Conservation (phyloP, 208 protist species). For the Leishmania martiniquensis region DNA sequence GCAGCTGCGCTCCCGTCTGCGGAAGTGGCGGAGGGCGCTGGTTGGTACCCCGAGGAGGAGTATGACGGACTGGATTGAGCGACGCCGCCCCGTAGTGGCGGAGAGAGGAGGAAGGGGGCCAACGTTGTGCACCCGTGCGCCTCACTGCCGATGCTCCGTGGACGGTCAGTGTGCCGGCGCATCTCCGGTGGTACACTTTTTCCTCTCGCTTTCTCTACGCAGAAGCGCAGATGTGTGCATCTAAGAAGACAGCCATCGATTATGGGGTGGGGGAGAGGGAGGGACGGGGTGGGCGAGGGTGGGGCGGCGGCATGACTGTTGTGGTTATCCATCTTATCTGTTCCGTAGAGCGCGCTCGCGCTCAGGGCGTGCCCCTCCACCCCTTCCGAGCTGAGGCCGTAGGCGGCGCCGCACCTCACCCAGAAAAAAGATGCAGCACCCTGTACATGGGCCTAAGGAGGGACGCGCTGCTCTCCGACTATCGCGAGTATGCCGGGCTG, state of each 20-base stretch:
- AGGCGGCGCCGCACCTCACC: neutral
- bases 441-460: neutral
- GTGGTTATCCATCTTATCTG: neutral
- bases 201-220: neutral
- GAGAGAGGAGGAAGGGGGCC: neutral
- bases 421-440: neutral
- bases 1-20: neutral
- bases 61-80: conserved; percentile 32
- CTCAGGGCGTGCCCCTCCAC: neutral
- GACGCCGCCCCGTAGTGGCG: neutral
- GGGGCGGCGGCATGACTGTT: neutral
- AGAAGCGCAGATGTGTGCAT: too few species aligned
- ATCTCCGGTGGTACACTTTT: neutral
- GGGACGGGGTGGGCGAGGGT: neutral
- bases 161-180: neutral
- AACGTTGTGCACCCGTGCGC: neutral
- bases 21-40: neutral
- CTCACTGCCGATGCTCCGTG: neutral
- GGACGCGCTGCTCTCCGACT: neutral
- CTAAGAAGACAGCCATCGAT: too few species aligned
- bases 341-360: neutral
- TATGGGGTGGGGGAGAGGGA: too few species aligned
- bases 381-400: neutral
- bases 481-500: neutral
- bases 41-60: conserved; percentile 33